Evolutionary conservation across 352 stramenopile genomes (phyloP).

Genomic region (Globisporangium apiculatum): DNA sequence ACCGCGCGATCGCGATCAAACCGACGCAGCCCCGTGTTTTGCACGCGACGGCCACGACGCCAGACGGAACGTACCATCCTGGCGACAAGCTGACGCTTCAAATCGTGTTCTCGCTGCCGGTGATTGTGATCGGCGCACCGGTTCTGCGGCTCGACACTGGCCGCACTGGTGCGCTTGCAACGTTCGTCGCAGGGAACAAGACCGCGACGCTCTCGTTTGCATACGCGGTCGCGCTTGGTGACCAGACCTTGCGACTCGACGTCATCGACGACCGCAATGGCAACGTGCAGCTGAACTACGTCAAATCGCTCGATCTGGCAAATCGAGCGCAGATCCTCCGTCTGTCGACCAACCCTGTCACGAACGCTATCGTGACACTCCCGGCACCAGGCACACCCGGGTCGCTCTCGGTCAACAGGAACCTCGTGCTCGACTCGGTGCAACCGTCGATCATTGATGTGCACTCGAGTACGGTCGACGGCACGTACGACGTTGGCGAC

Average conservation of each 20-base stretch:
- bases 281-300: constrained; percentile 34
- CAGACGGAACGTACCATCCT: constrained; percentile 45
- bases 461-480: constrained; percentile 26
- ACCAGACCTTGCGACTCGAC: constrained; percentile 29
- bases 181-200: constrained; percentile 27
- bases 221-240: constrained; percentile 36
- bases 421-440: constrained; percentile 40
- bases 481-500: constrained; percentile 62
- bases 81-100: constrained; percentile 48
- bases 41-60: constrained; percentile 21
- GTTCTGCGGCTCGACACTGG: constrained; percentile 29
- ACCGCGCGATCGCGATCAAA: constrained; percentile 47
- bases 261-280: constrained; percentile 42
- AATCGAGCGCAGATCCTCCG: constrained; percentile 38
- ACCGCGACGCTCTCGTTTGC: constrained; percentile 40
- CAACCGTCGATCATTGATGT: constrained; percentile 37
- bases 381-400: constrained; percentile 36
- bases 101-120: constrained; percentile 56
- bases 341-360: constrained; percentile 33
- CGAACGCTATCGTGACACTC: constrained; percentile 28
- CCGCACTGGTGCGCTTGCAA: constrained; percentile 14
- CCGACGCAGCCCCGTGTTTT: constrained; percentile 33
- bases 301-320: constrained; percentile 29
- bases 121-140: constrained; percentile 47
- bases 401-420: constrained; percentile 36